Evolutionary conservation across 495 filamentous ascomycete genomes (phyloP).

Genomic region (Neurospora tetraspora): DNA sequence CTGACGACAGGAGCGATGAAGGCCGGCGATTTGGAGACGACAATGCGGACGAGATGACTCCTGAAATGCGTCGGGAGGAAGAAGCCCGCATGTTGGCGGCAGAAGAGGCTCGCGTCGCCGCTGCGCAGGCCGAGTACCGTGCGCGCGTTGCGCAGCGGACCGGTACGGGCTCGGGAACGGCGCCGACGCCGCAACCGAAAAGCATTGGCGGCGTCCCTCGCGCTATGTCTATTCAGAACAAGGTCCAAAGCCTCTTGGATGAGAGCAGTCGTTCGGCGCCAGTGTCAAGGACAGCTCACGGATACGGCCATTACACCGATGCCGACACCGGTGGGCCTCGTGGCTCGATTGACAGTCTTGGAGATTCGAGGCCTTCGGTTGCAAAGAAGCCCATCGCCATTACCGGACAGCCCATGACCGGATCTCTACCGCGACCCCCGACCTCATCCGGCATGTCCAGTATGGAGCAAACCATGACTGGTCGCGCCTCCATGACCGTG

Average conservation of each 20-base stretch:
- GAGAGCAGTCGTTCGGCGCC: conserved; percentile 56
- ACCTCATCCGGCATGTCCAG: background rate
- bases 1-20: conserved; percentile 60
- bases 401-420: background rate
- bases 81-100: conserved; percentile 74
- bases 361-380: conserved; percentile 15
- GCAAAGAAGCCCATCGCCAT: conserved; percentile 23
- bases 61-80: conserved; percentile 84
- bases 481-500: background rate
- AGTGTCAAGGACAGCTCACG: conserved; percentile 65
- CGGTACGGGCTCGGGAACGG: conserved; percentile 22
- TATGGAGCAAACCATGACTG: conserved; percentile 2
- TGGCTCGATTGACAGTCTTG: conserved; percentile 4
- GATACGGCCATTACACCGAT: conserved; percentile 80
- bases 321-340: conserved; percentile 7
- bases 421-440: background rate
- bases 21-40: conserved; percentile 45
- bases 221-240: conserved; percentile 78
- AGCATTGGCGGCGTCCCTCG: conserved; percentile 50
- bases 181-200: conserved; percentile 26
- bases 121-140: conserved; percentile 84
- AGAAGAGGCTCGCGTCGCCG: conserved; percentile 88
- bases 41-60: conserved; percentile 54
- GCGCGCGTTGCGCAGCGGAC: conserved; percentile 59
- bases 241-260: conserved; percentile 76